phyloP scores from a whole-genome alignment of 2,329 filamentous ascomycete species.

The Aspergillus thermomutatus region DNA sequence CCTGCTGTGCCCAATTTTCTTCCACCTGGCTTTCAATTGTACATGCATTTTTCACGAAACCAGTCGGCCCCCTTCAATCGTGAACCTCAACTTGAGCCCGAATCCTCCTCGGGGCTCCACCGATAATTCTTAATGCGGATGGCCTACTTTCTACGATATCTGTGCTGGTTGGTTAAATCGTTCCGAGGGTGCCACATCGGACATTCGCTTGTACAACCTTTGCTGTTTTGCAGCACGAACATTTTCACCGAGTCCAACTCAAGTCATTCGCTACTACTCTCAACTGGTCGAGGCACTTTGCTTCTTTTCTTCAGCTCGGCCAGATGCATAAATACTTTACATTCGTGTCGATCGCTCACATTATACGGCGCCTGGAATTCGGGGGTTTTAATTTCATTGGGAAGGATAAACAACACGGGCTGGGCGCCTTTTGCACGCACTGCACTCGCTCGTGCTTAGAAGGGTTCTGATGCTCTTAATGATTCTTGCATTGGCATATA shows the following conservation, averaged over 20 bases:
- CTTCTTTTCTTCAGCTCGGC: slow-evolving; percentile 27
- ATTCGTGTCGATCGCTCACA: slow-evolving; percentile 41
- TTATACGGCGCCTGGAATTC: slow-evolving; percentile 33
- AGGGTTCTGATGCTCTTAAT: slow-evolving; percentile 24
- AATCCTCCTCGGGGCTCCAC: slow-evolving; percentile 23
- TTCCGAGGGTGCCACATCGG: slow-evolving; percentile 22
- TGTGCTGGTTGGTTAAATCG: slow-evolving; percentile 8
- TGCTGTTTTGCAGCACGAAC: slow-evolving; percentile 16
- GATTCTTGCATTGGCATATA: slow-evolving; percentile 36
- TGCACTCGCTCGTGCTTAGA: slow-evolving; percentile 39
- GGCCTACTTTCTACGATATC: slow-evolving; percentile 10
- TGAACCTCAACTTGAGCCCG: slow-evolving; percentile 8
- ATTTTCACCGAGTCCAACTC: slow-evolving; percentile 28
- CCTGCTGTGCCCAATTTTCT: slow-evolving; percentile 15
- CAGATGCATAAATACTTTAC: slow-evolving; percentile 31
- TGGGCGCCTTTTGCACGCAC: slow-evolving; percentile 32
- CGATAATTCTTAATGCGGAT: slow-evolving; percentile 41
- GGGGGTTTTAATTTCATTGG: slow-evolving; percentile 17
- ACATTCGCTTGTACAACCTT: slow-evolving; percentile 37
- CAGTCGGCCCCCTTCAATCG: slow-evolving; percentile 14
- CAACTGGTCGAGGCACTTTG: slow-evolving; percentile 26
- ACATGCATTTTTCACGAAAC: slow-evolving; percentile 32
- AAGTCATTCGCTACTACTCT: slow-evolving; percentile 35
- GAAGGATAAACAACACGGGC: slow-evolving; percentile 24
- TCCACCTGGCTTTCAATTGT: slow-evolving; percentile 29